phyloP scores from a whole-genome alignment of 805 yeast species.

The Debaryomyces hansenii region DNA sequence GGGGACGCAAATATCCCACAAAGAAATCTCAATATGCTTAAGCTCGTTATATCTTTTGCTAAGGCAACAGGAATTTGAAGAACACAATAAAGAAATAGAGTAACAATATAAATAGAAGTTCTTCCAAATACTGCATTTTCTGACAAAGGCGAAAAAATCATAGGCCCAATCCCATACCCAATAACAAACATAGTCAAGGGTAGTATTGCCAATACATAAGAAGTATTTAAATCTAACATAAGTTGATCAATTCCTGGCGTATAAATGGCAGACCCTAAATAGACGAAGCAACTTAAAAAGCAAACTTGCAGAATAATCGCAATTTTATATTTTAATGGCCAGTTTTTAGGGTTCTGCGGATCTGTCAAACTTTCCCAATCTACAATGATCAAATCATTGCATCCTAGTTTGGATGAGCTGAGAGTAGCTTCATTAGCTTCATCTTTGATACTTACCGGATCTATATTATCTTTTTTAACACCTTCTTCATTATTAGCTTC shows the following conservation, averaged over 20 bases:
- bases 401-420: too few species aligned
- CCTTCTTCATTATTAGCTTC: too few species aligned
- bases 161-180: constrained; percentile 61
- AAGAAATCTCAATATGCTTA: constrained; percentile 48
- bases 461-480: too few species aligned
- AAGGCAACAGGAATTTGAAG: constrained; percentile 55
- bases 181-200: constrained; percentile 52
- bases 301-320: too few species aligned
- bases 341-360: too few species aligned
- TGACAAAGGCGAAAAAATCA: constrained; percentile 54
- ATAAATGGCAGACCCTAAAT: constrained; percentile 51
- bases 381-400: too few species aligned
- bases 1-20: constrained; percentile 55
- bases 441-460: too few species aligned
- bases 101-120: constrained; percentile 41
- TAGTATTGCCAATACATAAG: constrained; percentile 42
- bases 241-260: constrained; percentile 47
- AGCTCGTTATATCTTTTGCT: constrained; percentile 46
- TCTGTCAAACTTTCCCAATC: too few species aligned
- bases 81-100: constrained; percentile 43
- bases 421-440: too few species aligned
- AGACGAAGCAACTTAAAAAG: too few species aligned
- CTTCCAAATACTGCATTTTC: constrained; percentile 53
- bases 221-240: constrained; percentile 42
- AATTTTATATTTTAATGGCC: too few species aligned